Conservation (phyloP, 1,284 basidiomycete species). For the Trichosporon faecale region DNA sequence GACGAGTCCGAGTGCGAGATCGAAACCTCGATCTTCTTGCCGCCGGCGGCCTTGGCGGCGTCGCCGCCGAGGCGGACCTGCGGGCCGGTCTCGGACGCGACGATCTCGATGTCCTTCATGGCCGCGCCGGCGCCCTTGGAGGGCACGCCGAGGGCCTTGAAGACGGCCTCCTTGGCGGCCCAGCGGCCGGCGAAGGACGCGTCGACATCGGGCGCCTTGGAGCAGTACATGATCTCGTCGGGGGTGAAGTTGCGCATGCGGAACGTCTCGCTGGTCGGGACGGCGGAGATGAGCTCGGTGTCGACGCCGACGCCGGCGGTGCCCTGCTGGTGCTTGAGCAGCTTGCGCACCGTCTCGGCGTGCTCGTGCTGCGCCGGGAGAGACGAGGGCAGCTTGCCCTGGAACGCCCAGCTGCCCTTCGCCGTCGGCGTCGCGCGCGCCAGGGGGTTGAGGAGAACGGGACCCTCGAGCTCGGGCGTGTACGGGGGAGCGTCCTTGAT, state of each 20-base stretch:
- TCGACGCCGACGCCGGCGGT: slow-evolving; percentile 37
- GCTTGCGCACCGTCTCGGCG: slow-evolving; percentile 60
- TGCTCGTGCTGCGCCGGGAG: slow-evolving; percentile 64
- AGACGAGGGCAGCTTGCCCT: slow-evolving; percentile 60
- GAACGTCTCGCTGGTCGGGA: slow-evolving; percentile 89
- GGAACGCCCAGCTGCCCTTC: slow-evolving; percentile 78
- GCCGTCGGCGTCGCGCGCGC: slow-evolving; percentile 84
- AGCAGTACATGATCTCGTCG: slow-evolving; percentile 82
- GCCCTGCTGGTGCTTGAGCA: slow-evolving; percentile 46
- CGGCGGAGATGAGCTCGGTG: slow-evolving; percentile 83
- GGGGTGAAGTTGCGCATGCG: slow-evolving; percentile 89
- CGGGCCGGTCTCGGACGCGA: slow-evolving; percentile 63
- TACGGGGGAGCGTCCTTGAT: slow-evolving; percentile 96
- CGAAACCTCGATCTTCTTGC: slow-evolving; percentile 75
- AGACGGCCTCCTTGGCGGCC: slow-evolving; percentile 96
- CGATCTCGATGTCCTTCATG: slow-evolving; percentile 96
- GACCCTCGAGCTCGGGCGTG: slow-evolving; percentile 76
- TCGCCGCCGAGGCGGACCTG: slow-evolving; percentile 77
- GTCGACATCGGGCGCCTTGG: slow-evolving; percentile 74
- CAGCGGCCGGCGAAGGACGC: slow-evolving; percentile 95
- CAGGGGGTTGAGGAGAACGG: slow-evolving; percentile 88
- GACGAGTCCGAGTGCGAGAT: slow-evolving; percentile 67
- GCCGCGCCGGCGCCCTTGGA: slow-evolving; percentile 88
- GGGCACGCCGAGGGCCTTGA: slow-evolving; percentile 90
- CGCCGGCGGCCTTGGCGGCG: slow-evolving; percentile 68